Evolutionary conservation across 148 eudicot species (phyloP).

Genomic region (Hydrangea macrophylla): DNA sequence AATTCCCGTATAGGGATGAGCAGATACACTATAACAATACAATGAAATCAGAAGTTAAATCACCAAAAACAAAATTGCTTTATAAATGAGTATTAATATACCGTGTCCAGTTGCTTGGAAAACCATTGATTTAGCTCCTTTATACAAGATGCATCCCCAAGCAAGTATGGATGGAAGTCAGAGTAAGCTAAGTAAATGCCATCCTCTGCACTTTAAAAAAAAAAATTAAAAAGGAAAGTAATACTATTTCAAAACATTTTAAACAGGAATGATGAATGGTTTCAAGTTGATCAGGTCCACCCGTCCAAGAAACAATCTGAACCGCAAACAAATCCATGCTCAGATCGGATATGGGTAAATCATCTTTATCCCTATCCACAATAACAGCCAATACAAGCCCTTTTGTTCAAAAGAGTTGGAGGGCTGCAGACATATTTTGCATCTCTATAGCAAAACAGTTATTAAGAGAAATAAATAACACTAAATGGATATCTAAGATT

Average conservation of each 20-base stretch:
- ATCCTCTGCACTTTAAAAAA: constrained; percentile 53
- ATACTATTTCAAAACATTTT: too few relatives aligned
- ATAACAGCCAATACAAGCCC: not conserved
- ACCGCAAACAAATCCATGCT: not conserved
- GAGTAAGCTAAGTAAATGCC: constrained; percentile 88
- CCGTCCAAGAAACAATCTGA: too few relatives aligned
- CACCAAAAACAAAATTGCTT: not conserved
- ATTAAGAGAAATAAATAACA: not conserved
- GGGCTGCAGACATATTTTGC: not conserved
- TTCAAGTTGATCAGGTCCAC: not conserved
- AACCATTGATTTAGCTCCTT: constrained; percentile 96
- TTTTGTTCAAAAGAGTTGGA: not conserved
- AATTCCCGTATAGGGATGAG: too few relatives aligned
- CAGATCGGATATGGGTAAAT: not conserved
- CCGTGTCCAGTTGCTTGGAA: constrained; percentile 91
- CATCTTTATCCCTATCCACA: not conserved
- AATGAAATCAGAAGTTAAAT: not conserved
- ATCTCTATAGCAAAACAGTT: not conserved
- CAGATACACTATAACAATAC: not conserved
- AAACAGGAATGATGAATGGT: not conserved
- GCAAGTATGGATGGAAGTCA: constrained; percentile 79
- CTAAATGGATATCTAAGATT: not conserved
- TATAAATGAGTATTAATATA: constrained; percentile 16
- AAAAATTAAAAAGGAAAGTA: not conserved
- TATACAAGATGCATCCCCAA: constrained; percentile 70